phyloP scores from a whole-genome alignment of 768 basidiomycete species.

The Cyclocybe cylindracea region DNA sequence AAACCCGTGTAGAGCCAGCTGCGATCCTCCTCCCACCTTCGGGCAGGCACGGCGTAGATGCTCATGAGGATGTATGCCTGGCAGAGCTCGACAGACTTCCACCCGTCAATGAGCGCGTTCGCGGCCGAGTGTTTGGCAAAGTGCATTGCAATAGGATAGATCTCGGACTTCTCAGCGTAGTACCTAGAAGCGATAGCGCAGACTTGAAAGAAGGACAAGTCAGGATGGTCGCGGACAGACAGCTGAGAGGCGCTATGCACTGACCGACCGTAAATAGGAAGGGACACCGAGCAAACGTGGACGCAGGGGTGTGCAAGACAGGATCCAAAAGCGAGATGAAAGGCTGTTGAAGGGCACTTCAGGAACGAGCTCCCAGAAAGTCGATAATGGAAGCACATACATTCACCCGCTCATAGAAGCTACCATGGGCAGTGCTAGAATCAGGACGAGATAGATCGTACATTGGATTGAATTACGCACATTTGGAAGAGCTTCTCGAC shows the following conservation, averaged over 20 bases:
- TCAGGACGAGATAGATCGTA: neutral
- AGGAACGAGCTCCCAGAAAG: constrained; percentile 3
- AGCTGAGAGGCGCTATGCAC: constrained; percentile 23
- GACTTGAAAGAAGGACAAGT: constrained; percentile 40
- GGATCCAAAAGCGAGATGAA: constrained; percentile 80
- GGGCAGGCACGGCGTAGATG: constrained; percentile 76
- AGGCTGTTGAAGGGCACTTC: constrained; percentile 35
- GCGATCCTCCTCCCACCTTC: constrained; percentile 87
- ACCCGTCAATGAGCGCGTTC: constrained; percentile 77
- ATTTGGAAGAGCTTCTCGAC: constrained; percentile 85
- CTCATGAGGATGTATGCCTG: constrained; percentile 93
- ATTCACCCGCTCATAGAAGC: constrained; percentile 72
- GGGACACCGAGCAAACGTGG: constrained; percentile 81
- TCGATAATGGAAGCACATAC: constrained; percentile 37
- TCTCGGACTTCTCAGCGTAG: constrained; percentile 75
- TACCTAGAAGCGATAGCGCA: constrained; percentile 88
- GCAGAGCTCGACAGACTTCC: constrained; percentile 85
- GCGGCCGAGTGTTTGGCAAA: constrained; percentile 84
- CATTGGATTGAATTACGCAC: constrained; percentile 40
- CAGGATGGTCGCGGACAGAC: neutral
- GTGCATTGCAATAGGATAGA: constrained; percentile 88
- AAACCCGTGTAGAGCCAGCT: constrained; percentile 90
- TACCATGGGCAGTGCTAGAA: constrained; percentile 23
- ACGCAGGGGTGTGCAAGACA: constrained; percentile 75
- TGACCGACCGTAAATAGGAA: constrained; percentile 88